These are phyloP conservation scores for Hypoxylon sp. DNA, from an alignment of 2,329 filamentous ascomycete species.

Conservation along the genomic window DNA sequence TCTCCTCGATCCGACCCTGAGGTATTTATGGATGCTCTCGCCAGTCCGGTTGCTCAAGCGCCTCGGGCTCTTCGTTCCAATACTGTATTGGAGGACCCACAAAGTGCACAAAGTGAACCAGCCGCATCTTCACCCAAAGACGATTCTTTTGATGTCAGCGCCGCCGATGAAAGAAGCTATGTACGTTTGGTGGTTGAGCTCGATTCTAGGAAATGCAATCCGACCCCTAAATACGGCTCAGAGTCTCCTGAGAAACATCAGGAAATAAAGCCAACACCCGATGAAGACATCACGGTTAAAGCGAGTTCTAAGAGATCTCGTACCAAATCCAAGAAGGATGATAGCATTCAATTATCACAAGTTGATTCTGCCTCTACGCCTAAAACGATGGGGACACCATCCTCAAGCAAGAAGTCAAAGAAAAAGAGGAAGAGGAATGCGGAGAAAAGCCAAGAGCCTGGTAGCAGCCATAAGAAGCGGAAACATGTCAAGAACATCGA, in stretches of 20 bases:
- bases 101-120: slow-evolving; percentile 2
- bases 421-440: slow-evolving; percentile 43
- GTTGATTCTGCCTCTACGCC: slow-evolving; percentile 26
- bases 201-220: slow-evolving; percentile 52
- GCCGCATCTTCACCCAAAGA: slow-evolving; percentile 31
- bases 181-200: slow-evolving; percentile 60
- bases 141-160: slow-evolving; percentile 47
- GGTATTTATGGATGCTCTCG: slow-evolving; percentile 60
- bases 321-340: slow-evolving; percentile 22
- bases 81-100: not conserved
- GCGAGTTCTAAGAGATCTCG: slow-evolving; percentile 16
- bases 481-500: slow-evolving; percentile 30
- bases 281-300: slow-evolving; percentile 41
- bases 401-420: slow-evolving; percentile 37
- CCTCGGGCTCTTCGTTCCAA: slow-evolving; percentile 42
- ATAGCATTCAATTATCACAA: slow-evolving; percentile 20
- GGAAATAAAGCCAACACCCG: slow-evolving; percentile 7
- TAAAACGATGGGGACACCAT: slow-evolving; percentile 24
- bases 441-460: slow-evolving; percentile 35
- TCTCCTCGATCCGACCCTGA: slow-evolving; percentile 56
- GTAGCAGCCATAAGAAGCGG: slow-evolving; percentile 42
- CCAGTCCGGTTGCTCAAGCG: slow-evolving; percentile 50
- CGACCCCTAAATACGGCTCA: slow-evolving; percentile 38
- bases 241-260: slow-evolving; percentile 44
- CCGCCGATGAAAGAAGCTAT: slow-evolving; percentile 57